A percentile compares a stretch with the other conserved stretches of the same genome.
Evolutionary conservation across 495 filamentous ascomycete genomes (phyloP).

Genomic region (Jackrogersella minutella): DNA sequence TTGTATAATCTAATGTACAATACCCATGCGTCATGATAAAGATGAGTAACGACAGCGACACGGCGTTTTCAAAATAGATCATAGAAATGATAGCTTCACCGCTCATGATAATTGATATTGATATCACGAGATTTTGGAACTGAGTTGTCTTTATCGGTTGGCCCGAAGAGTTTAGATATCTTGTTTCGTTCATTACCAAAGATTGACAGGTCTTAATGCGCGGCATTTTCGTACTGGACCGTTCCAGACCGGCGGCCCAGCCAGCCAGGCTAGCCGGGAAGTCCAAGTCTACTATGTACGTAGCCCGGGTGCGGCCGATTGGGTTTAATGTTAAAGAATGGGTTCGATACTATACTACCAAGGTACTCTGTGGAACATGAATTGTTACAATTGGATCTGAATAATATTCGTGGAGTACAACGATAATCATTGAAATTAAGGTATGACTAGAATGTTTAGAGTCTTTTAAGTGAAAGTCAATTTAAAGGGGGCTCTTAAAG

Average conservation of each 20-base stretch:
- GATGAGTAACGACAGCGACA: slow-evolving; percentile 22
- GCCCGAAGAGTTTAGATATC: background rate
- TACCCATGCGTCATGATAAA: slow-evolving; percentile 10
- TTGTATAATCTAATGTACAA: slow-evolving; percentile 24
- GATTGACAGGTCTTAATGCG: slow-evolving; percentile 12
- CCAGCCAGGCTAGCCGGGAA: slow-evolving; percentile 18
- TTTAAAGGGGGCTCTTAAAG: slow-evolving; percentile 1
- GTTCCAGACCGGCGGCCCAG: slow-evolving; percentile 34
- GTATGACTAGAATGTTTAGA: slow-evolving; percentile 1
- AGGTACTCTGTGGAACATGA: background rate
- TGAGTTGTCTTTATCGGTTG: background rate
- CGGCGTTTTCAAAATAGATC: slow-evolving; percentile 16
- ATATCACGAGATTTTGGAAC: slow-evolving; percentile 11
- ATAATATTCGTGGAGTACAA: background rate
- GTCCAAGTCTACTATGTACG: too few relatives aligned
- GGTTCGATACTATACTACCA: background rate
- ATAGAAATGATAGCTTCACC: slow-evolving; percentile 23
- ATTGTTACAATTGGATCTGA: background rate
- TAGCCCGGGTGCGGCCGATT: slow-evolving; percentile 32
- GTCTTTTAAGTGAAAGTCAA: slow-evolving; percentile 11
- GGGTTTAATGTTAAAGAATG: slow-evolving; percentile 15
- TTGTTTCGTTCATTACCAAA: slow-evolving; percentile 7
- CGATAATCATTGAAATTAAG: background rate
- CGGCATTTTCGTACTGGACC: slow-evolving; percentile 16
- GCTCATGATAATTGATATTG: slow-evolving; percentile 10